A percentile compares a stretch with the other conserved stretches of the same genome.
Evolutionary conservation across 2,329 filamentous ascomycete genomes (phyloP).

Genomic region (Penicillium sp.): DNA sequence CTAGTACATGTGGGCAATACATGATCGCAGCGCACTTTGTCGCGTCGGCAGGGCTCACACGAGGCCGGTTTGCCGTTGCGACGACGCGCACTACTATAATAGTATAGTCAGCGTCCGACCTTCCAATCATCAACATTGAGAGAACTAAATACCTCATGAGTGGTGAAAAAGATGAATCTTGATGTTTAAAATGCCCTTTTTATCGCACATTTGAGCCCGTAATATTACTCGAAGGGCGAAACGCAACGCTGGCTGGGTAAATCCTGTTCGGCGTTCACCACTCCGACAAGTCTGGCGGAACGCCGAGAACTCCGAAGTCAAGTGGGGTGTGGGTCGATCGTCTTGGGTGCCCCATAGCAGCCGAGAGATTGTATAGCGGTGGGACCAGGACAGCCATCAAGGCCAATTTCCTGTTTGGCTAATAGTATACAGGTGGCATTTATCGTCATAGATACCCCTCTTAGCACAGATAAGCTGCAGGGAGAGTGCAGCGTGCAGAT

Average conservation of each 20-base stretch:
- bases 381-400: neutral
- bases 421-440: neutral
- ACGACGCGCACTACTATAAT: conserved; percentile 27
- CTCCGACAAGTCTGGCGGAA: conserved; percentile 18
- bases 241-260: neutral
- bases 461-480: neutral
- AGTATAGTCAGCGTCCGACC: conserved; percentile 1
- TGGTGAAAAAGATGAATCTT: neutral
- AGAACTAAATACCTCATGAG: neutral
- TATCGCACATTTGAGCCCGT: neutral
- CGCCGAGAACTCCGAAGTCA: conserved; percentile 23
- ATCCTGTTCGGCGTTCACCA: conserved; percentile 18
- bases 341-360: conserved; percentile 4
- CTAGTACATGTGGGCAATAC: conserved; percentile 32
- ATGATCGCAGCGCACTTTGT: conserved; percentile 41
- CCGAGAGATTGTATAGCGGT: neutral
- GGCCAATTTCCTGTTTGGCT: neutral
- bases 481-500: neutral
- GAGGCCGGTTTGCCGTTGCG: conserved; percentile 39
- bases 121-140: neutral
- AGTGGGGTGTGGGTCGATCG: conserved; percentile 15
- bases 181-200: neutral
- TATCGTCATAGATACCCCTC: neutral
- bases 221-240: neutral
- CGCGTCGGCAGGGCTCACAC: conserved; percentile 39